A percentile compares a stretch with the other conserved stretches of the same genome.
phyloP scores from a whole-genome alignment of 495 filamentous ascomycete genomes.

The Elasticomyces elasticus region DNA sequence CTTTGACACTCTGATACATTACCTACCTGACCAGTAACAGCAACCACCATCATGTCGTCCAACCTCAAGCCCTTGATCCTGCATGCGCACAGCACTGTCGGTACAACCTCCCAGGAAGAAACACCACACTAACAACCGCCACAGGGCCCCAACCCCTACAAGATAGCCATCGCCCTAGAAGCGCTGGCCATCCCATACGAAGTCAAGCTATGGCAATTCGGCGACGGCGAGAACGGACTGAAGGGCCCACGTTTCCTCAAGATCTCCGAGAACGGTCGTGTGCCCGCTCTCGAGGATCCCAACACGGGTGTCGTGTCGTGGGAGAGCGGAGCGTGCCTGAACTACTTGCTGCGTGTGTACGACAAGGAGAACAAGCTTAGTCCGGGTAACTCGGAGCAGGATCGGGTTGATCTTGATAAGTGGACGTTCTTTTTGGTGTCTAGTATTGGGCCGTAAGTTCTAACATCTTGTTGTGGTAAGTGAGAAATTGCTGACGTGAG shows the following conservation, averaged over 20 bases:
- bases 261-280: conserved; percentile 28
- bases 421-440: conserved; percentile 39
- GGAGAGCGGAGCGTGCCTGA: conserved; percentile 64
- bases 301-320: conserved; percentile 37
- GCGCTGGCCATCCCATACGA: conserved; percentile 23
- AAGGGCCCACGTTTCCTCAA: conserved; percentile 23
- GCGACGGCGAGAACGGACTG: conserved; percentile 23
- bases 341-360: conserved; percentile 64
- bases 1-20: background rate
- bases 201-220: conserved; percentile 26
- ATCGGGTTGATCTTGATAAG: conserved; percentile 38
- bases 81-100: conserved; percentile 34
- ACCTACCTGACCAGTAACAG: no score
- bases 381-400: conserved; percentile 32
- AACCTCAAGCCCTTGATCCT: conserved; percentile 24
- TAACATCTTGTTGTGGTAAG: background rate
- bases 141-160: conserved; percentile 36
- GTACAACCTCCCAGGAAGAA: background rate
- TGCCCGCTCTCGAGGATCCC: conserved; percentile 27
- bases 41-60: conserved; percentile 6
- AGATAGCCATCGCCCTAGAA: conserved; percentile 28
- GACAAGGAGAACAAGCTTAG: conserved; percentile 46
- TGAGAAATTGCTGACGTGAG: background rate
- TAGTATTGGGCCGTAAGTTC: conserved; percentile 30
- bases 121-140: background rate